phyloP scores from a whole-genome alignment of 1,139 yeast species.

The Geotrichum fermentans region DNA sequence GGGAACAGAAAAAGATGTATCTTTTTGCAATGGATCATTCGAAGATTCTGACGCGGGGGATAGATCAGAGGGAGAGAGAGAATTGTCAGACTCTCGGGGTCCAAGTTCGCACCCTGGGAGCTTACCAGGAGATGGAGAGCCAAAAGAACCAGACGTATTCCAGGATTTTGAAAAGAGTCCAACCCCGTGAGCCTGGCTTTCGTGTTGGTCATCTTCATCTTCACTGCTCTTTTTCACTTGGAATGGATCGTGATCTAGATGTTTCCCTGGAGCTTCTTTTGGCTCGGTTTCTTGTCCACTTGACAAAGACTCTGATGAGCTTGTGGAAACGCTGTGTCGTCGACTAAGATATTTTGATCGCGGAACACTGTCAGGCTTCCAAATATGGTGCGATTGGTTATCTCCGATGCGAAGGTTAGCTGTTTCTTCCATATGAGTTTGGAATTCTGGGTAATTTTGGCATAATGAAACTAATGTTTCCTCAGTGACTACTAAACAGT shows the following conservation, averaged over 20 bases:
- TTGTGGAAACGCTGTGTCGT: constrained; percentile 6
- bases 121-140: constrained; percentile 14
- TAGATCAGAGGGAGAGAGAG: no score
- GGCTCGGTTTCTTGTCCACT: constrained; percentile 7
- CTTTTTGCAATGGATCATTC: no score
- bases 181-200: constrained; percentile 9
- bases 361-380: constrained; percentile 18
- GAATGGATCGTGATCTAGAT: constrained; percentile 6
- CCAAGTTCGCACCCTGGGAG: constrained; percentile 12
- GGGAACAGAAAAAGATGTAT: no score
- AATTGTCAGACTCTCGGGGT: constrained; percentile 5
- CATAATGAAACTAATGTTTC: constrained; percentile 51
- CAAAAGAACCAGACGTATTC: constrained; percentile 20
- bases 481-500: constrained; percentile 55
- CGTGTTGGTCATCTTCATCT: not conserved
- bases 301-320: constrained; percentile 10
- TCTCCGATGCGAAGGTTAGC: constrained; percentile 54
- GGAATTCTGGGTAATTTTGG: constrained; percentile 52
- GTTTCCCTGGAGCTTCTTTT: constrained; percentile 3
- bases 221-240: constrained; percentile 10
- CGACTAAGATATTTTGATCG: constrained; percentile 4
- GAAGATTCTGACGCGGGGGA: no score
- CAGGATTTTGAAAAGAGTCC: constrained; percentile 23
- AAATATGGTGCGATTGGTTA: constrained; percentile 41
- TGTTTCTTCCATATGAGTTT: constrained; percentile 55